Conservation (phyloP, 1,284 basidiomycete species). For the Cystobasidium slooffiae region DNA sequence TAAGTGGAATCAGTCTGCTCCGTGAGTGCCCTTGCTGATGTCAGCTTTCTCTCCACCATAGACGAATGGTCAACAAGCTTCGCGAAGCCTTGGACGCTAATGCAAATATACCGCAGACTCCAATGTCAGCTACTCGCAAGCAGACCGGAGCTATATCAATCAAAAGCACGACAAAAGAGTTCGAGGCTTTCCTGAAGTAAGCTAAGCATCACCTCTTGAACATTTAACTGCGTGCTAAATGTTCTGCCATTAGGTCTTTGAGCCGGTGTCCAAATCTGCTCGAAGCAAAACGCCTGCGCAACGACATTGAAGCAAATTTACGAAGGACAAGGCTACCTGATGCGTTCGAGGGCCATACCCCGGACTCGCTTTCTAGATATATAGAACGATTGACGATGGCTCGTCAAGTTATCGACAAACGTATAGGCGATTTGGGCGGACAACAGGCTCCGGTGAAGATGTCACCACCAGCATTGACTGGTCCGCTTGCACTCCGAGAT, state of each 20-base stretch:
- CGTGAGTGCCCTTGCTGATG: background rate
- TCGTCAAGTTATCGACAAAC: constrained; percentile 79
- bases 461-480: background rate
- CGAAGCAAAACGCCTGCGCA: constrained; percentile 86
- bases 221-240: background rate
- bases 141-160: constrained; percentile 51
- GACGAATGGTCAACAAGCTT: constrained; percentile 61
- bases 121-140: background rate
- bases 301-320: constrained; percentile 62
- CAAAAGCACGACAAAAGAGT: constrained; percentile 65
- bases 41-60: background rate
- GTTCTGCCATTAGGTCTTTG: constrained; percentile 66
- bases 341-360: constrained; percentile 65
- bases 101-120: constrained; percentile 28
- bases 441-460: constrained; percentile 51
- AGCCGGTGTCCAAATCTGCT: constrained; percentile 76
- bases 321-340: constrained; percentile 34
- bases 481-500: constrained; percentile 59
- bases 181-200: constrained; percentile 74
- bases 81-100: constrained; percentile 60
- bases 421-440: constrained; percentile 77
- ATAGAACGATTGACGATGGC: constrained; percentile 85
- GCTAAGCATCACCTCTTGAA: background rate
- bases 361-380: constrained; percentile 81
- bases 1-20: constrained; percentile 58